phyloP scores from a whole-genome alignment of 2,329 filamentous ascomycete species.

The Hypoxylon sp. region DNA sequence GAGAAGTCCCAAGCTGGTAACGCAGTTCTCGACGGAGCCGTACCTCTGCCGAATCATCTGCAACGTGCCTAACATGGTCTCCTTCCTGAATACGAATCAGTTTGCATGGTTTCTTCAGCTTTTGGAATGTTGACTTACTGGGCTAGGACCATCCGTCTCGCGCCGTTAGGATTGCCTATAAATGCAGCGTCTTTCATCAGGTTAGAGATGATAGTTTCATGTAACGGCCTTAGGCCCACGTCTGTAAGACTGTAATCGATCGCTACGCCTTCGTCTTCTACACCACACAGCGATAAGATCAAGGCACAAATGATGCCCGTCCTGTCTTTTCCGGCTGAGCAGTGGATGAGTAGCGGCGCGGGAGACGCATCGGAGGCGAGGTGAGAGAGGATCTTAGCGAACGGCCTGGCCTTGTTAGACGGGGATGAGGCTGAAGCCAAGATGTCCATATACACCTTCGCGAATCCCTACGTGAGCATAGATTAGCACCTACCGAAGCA shows the following conservation, averaged over 20 bases:
- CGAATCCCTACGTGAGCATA: constrained; percentile 26
- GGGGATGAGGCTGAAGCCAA: constrained; percentile 20
- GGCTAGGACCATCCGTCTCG: constrained; percentile 53
- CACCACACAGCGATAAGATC: constrained; percentile 65
- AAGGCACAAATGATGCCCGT: constrained; percentile 70
- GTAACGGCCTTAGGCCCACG: constrained; percentile 51
- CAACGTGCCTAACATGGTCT: constrained; percentile 55
- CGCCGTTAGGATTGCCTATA: constrained; percentile 52
- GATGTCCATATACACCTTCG: constrained; percentile 27
- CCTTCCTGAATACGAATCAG: constrained; percentile 45
- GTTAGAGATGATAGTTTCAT: constrained; percentile 46
- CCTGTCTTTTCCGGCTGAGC: constrained; percentile 72
- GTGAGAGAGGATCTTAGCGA: constrained; percentile 28
- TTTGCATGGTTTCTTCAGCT: background rate
- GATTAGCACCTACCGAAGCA: background rate
- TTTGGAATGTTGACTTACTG: constrained; percentile 42
- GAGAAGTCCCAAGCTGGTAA: constrained; percentile 64
- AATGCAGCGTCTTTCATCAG: constrained; percentile 59
- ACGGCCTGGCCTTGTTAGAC: constrained; percentile 24
- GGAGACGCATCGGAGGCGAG: constrained; percentile 17
- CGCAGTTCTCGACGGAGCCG: constrained; percentile 69
- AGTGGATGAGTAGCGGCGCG: constrained; percentile 66
- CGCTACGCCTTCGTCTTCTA: constrained; percentile 58
- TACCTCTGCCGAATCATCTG: constrained; percentile 64
- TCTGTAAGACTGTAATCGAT: constrained; percentile 69